Base-by-base conservation (phyloP, 2,329 filamentous ascomycete species). In the Sarocladium strictum region DNA sequence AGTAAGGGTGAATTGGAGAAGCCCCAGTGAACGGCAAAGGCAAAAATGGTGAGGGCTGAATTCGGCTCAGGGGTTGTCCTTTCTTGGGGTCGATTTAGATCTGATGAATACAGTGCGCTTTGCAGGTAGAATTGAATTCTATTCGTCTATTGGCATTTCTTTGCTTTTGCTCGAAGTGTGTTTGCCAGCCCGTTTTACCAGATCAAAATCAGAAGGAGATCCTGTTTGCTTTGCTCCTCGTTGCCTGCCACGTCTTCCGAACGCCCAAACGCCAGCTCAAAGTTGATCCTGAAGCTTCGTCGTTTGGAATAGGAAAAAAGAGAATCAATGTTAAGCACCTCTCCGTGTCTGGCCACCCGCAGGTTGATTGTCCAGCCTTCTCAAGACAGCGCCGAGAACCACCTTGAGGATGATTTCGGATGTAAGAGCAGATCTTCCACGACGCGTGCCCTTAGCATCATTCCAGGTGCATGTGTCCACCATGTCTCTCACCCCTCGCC, bases 401-500 rank as follows among this genome's bases (percentile, higher is more conserved):
- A 83, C 82, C 71, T 97, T 97, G 57, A 97, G 71, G 41, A 97
- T 86, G 0, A 80, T 83, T 2, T 89, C 82, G 0, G 78, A 86
- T 1, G 83, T 85, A 45, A 97, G 73, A 7, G 61, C 29, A 23
- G 7, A 33, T 17, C n/a, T 23, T 21, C 12, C 62, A 5, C 55
- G 55, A 64, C 64, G 64, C 58, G 15, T 73, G 23, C 72, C 72
- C 19, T 74, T 69, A 9, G 72, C 72, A 1, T 75, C 76, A 21
- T 75, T 80, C 77, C 87, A 96, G 0, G 88, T 87, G 32, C 91
- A 86, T 0, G 92, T 96, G 69, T 97, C 93, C 15, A 97, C 90
- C 64, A 97, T 97, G 71, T 97, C 93, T 17, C 93, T 76, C 15
- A 93, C 67, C 14, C 77, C 75, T 27, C 77, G 72, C 27, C 77